Evolutionary conservation across 495 filamentous ascomycete genomes (phyloP), one percentile per base, ranked within the genome.

Genomic region (Aspergillus incahuasiensis): DNA sequence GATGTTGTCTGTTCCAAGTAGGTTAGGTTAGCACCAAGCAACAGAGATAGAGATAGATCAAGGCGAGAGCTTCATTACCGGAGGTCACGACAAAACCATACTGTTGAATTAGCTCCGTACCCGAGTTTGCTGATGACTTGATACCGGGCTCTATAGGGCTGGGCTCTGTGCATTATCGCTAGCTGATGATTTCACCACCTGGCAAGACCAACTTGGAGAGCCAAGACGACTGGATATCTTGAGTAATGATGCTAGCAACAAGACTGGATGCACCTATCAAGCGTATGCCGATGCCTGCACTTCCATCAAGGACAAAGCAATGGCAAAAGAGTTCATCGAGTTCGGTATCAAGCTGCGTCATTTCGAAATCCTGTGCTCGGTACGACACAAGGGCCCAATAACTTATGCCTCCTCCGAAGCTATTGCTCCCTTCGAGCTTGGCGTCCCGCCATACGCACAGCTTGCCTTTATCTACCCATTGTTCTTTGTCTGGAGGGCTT

Each of bases 51-150:
- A 28, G 25, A 28, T 28, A 4, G 25, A 28, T 28, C 41, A 28
- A 44, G 47, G 21, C 6, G 24, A 28, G 28, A 28, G 28, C 8
- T 48, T 39, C 6, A 21, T 54, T 66, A 69, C 69, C 59, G 59
- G 41, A 79, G 57, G 58, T 80, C 77, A 24, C 70, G 68, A 50
- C 70, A 73, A 34, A 82, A 65, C 76, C 76, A 80, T 6, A 75
- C 77, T 5, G 79, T 81, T 15, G 77, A 81, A 48, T 63, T 67
- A 9, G 73, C 63, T 30, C 79, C 79, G 60, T 69, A 81, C 13
- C 79, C 79, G 16, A 81, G 67, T 63, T 83, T 82, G 21, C 69
- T 71, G 20, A 82, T 56, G 52, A 81, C 66, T 57, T 77, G 70
- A 54, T 81, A 83, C 42, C 25, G 3, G 25, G 25, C n/a, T n/a